These are phyloP conservation scores for Cladosporium sp. DNA, from an alignment of 2,329 filamentous ascomycete genomes.

Conservation along the genomic window DNA sequence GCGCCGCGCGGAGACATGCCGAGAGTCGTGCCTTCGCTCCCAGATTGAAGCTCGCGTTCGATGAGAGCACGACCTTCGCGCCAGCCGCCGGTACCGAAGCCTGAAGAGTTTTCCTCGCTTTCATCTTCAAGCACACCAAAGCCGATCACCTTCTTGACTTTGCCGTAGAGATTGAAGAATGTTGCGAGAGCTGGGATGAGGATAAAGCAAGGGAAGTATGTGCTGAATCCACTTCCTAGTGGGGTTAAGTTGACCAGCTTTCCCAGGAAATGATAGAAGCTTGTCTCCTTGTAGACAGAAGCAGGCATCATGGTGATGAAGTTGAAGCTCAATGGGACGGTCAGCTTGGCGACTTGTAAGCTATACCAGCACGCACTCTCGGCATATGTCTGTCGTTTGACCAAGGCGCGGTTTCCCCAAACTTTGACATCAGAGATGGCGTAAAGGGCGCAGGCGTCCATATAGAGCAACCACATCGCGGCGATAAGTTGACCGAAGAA, in stretches of 20 bases:
- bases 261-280: conserved; percentile 85
- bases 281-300: conserved; percentile 68
- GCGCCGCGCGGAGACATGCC: conserved; percentile 26
- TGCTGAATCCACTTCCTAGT: conserved; percentile 78
- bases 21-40: conserved; percentile 33
- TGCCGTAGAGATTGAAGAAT: conserved; percentile 84
- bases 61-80: conserved; percentile 88
- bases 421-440: conserved; percentile 91
- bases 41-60: conserved; percentile 64
- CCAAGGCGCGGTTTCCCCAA: conserved; percentile 92
- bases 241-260: conserved; percentile 76
- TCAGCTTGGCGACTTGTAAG: conserved; percentile 85
- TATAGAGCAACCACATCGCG: conserved; percentile 88
- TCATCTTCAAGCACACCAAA: conserved; percentile 73
- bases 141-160: conserved; percentile 70
- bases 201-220: conserved; percentile 83
- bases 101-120: conserved; percentile 54
- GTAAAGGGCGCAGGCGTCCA: conserved; percentile 83
- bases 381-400: conserved; percentile 83
- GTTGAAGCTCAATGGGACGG: conserved; percentile 90
- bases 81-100: conserved; percentile 79
- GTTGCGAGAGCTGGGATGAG: conserved; percentile 81
- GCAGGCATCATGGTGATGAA: conserved; percentile 82
- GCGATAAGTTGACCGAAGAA: conserved; percentile 83
- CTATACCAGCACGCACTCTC: conserved; percentile 97